These are phyloP conservation scores for Thecamonas trahens DNA, from an alignment of 78 protist genomes.

Conservation along the genomic window DNA sequence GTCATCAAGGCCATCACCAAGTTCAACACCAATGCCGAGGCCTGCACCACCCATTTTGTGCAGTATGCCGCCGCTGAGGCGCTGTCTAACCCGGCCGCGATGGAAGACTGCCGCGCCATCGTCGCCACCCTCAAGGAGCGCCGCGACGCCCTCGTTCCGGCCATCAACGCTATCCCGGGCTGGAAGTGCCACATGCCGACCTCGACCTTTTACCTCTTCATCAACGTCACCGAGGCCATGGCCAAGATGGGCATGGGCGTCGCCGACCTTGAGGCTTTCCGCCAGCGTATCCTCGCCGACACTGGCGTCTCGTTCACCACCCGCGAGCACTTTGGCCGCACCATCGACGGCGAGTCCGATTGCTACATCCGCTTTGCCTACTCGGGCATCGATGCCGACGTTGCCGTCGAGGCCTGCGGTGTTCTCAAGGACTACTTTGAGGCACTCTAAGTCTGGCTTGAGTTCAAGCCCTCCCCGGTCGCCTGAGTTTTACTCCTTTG, in stretches of 20 bases:
- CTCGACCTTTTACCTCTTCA: not conserved
- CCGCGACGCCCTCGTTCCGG: not conserved
- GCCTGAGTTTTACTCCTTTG: no score
- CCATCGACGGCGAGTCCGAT: not conserved
- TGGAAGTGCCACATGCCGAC: not conserved
- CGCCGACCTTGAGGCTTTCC: not conserved
- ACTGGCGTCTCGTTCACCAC: not conserved
- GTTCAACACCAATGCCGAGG: not conserved
- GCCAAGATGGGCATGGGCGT: not conserved
- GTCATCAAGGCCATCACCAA: not conserved
- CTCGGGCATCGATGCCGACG: no score
- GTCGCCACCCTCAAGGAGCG: not conserved
- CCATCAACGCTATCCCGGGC: not conserved
- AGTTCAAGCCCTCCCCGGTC: no score
- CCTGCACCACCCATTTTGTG: constrained; percentile 1
- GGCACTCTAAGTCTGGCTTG: no score
- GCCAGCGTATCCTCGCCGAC: not conserved
- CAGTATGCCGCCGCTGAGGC: not conserved
- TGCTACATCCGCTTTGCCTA: not conserved
- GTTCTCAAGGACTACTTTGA: no score
- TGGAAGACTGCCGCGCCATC: not conserved
- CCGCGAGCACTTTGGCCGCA: not conserved
- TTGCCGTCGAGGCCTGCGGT: no score
- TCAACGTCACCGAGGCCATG: not conserved
- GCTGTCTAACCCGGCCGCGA: no score